Percentiles rank a stretch among this genome's conserved stretches.
phyloP scores from a whole-genome alignment of 768 basidiomycete genomes.

The Russula ochroleuca region DNA sequence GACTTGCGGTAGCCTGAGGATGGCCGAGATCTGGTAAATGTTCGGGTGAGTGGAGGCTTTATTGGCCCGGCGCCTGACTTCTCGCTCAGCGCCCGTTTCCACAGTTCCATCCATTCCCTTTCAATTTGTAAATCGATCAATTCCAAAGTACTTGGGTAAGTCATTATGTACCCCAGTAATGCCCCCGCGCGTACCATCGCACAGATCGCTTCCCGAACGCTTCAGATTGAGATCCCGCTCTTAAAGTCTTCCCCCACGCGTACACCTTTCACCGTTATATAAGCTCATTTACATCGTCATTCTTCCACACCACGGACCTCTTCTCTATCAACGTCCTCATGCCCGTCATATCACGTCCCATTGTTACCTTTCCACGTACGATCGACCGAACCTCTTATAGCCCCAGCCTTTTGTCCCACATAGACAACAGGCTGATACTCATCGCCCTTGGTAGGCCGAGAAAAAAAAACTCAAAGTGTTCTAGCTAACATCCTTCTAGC shows the following conservation, averaged over 20 bases:
- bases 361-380: background rate
- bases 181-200: background rate
- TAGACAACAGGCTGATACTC: background rate
- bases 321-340: background rate
- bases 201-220: background rate
- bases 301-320: background rate
- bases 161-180: background rate
- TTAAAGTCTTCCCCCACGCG: background rate
- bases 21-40: too few species aligned
- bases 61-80: too few species aligned
- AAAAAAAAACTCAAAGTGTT: background rate
- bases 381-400: background rate
- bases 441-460: background rate
- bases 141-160: background rate
- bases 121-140: background rate
- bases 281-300: background rate
- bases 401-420: background rate
- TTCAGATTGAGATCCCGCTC: background rate
- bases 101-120: background rate
- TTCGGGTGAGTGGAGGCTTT: too few species aligned
- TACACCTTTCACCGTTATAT: background rate
- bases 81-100: too few species aligned
- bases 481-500: background rate
- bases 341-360: background rate
- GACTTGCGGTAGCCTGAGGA: too few species aligned